phyloP scores from a whole-genome alignment of 306 rosid genomes.

The Echinosophora koreensis region DNA sequence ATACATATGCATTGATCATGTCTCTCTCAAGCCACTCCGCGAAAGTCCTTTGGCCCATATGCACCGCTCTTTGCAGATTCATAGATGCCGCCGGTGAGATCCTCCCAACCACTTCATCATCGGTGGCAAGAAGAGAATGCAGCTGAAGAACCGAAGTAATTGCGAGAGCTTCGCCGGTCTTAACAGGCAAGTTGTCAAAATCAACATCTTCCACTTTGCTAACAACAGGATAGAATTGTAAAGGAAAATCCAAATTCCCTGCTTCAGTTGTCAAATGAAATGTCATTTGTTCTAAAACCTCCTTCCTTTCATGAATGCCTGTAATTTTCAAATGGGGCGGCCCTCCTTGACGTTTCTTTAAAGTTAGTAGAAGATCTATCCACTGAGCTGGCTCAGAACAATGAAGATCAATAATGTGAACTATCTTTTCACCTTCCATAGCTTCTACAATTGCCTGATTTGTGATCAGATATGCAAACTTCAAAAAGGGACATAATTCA shows the following conservation, averaged over 20 bases:
- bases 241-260: constrained; percentile 71
- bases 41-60: constrained; percentile 62
- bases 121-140: constrained; percentile 76
- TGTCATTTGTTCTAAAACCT: constrained; percentile 76
- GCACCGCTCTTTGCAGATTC: constrained; percentile 62
- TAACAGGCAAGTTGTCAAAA: constrained; percentile 72
- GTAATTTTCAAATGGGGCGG: constrained; percentile 88
- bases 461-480: constrained; percentile 74
- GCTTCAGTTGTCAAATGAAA: constrained; percentile 71
- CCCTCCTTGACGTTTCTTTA: constrained; percentile 69
- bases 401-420: constrained; percentile 86
- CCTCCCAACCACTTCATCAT: constrained; percentile 60
- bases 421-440: constrained; percentile 75
- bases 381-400: constrained; percentile 83
- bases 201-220: constrained; percentile 79
- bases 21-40: constrained; percentile 82
- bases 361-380: constrained; percentile 69
- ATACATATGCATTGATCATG: constrained; percentile 54
- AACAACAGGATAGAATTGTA: constrained; percentile 73
- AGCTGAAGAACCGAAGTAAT: constrained; percentile 80
- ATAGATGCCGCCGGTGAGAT: constrained; percentile 59
- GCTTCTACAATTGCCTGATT: constrained; percentile 87
- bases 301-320: constrained; percentile 75
- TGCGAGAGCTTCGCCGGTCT: constrained; percentile 90
- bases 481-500: constrained; percentile 77